These are phyloP conservation scores for Taiozyma sp. DNA, from an alignment of 1,139 yeast genomes.

Conservation along the genomic window DNA sequence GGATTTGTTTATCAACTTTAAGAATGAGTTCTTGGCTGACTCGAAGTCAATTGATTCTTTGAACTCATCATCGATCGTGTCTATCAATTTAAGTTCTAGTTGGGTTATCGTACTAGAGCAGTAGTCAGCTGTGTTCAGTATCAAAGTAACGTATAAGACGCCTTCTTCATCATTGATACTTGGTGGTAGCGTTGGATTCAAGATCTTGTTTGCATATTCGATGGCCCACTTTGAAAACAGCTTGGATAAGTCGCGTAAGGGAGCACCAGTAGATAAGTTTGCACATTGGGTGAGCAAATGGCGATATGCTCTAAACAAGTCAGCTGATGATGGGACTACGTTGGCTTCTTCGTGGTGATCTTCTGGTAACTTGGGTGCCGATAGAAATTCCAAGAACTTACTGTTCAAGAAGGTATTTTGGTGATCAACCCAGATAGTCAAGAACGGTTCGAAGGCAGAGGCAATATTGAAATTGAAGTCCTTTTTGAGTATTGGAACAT, in stretches of 20 bases:
- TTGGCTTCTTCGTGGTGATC: slow-evolving; percentile 42
- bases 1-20: slow-evolving; percentile 54
- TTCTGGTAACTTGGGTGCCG: slow-evolving; percentile 36
- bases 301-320: slow-evolving; percentile 73
- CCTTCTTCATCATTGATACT: slow-evolving; percentile 47
- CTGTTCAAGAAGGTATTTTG: slow-evolving; percentile 64
- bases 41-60: slow-evolving; percentile 45
- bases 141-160: slow-evolving; percentile 61
- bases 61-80: slow-evolving; percentile 39
- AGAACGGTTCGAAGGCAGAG: slow-evolving; percentile 77
- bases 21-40: slow-evolving; percentile 48
- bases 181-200: slow-evolving; percentile 55
- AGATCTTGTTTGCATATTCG: slow-evolving; percentile 58
- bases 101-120: slow-evolving; percentile 76
- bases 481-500: not conserved
- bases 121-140: slow-evolving; percentile 87
- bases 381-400: slow-evolving; percentile 58
- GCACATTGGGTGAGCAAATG: slow-evolving; percentile 71
- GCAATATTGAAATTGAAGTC: slow-evolving; percentile 40
- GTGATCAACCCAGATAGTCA: slow-evolving; percentile 82
- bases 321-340: slow-evolving; percentile 81
- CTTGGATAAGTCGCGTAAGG: slow-evolving; percentile 57
- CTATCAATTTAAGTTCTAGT: slow-evolving; percentile 59
- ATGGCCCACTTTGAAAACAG: slow-evolving; percentile 66
- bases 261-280: slow-evolving; percentile 66